Evolutionary conservation across 495 filamentous ascomycete species (phyloP), one percentile per base, ranked within the genome.

Genomic region (Penicillium pancosmium): DNA sequence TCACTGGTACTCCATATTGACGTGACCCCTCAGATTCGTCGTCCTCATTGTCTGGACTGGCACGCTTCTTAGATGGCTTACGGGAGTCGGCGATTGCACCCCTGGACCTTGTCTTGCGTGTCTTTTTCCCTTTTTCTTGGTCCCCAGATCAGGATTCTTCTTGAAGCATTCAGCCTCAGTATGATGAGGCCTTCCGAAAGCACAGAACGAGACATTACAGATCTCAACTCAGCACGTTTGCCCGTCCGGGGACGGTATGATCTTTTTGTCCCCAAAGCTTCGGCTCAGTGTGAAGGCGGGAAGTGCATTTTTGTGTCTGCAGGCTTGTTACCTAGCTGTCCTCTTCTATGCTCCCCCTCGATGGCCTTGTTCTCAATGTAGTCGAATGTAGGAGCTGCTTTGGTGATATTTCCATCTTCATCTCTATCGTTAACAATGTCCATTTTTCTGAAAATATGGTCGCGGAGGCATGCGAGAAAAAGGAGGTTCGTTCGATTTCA

Each of bases 361-460:
- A 61, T 61, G 21, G 59, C 54, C 54, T 61, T 56, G 12, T 61
- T 61, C 47, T 61, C 54, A 51, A 61, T 61, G 15, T 55, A 61
- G 59, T 61, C 52, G 34, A 61, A 56, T 25, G 54, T 56, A 21
- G 59, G 52, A 18, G 49, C 59, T n/a, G 59, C 53, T 52, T 56
- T 61, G 4, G 54, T 56, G 43, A 61, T 33, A 13, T 56, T 56
- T 10, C 59, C 36, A 41, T 57, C 52, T 15, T 43, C 54, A 8
- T 61, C 53, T 48, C 53, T 61, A 18, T 56, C 54, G 40, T 61
- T 61, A 10, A 61, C 54, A 35, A 61, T 43, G 48, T 61, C 53
- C 55, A 48, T 52, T 61, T 61, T 23, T 40, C 59, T 25, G 25
- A 61, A 61, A 1, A 56, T 61, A 49, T 56, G 54, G 40, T 61